A percentile compares a stretch with the other conserved stretches of the same genome.
Conservation (phyloP, 2,329 filamentous ascomycete species). For the Hyphodiscus sp. region DNA sequence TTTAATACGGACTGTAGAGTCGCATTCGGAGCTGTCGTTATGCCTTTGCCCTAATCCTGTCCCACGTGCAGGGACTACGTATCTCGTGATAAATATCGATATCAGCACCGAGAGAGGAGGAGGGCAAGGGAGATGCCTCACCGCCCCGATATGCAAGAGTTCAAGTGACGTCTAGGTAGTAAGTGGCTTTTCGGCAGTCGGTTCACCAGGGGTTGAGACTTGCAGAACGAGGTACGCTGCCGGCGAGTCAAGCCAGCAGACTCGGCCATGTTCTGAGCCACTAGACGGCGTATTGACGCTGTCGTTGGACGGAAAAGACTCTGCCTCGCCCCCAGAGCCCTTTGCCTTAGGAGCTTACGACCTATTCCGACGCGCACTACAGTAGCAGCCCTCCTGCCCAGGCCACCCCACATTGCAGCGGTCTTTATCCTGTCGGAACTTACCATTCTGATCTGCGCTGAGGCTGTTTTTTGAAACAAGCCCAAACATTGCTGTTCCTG, state of each 20-base stretch:
- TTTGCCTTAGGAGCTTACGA: no score
- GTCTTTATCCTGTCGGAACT: constrained; percentile 10
- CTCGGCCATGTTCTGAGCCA: background rate
- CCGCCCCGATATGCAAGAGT: background rate
- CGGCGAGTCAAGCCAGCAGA: background rate
- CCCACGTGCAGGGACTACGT: background rate
- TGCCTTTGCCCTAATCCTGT: background rate
- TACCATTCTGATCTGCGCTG: background rate
- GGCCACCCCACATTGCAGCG: background rate
- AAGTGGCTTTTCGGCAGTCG: constrained; percentile 7
- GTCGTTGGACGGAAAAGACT: background rate
- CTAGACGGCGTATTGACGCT: background rate
- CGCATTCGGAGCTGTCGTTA: background rate
- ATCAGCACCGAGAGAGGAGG: background rate
- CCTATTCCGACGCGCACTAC: no score
- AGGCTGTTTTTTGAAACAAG: constrained; percentile 8
- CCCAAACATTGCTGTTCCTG: constrained; percentile 1
- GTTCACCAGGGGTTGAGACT: background rate
- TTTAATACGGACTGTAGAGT: background rate
- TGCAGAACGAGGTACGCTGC: background rate
- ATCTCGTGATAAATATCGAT: background rate
- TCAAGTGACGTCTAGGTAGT: background rate
- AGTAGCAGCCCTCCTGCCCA: background rate
- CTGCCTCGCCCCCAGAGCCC: no score
- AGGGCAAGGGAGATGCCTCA: background rate